Percentiles rank a stretch among this genome's conserved stretches.
phyloP scores from a whole-genome alignment of 148 eudicot genomes.

The Camellia lanceoleosa region DNA sequence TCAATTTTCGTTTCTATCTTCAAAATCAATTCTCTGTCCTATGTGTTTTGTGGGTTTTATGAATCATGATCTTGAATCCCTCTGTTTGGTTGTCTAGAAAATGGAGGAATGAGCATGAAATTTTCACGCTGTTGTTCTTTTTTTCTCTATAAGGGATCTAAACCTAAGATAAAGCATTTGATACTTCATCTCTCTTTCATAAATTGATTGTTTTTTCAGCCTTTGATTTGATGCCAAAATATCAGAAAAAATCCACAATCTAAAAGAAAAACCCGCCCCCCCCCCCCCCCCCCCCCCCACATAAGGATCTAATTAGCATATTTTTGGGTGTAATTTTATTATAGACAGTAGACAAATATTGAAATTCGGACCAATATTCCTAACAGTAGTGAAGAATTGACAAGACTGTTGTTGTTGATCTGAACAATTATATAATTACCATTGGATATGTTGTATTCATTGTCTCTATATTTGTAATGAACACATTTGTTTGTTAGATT shows the following conservation, averaged over 20 bases:
- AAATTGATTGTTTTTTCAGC: background rate
- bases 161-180: background rate
- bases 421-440: no score
- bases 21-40: background rate
- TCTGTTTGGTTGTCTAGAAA: background rate
- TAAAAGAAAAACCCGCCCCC: no score
- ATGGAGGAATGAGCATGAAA: background rate
- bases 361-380: background rate
- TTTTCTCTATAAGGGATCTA: background rate
- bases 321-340: background rate
- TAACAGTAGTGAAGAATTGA: no score
- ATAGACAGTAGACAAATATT: background rate
- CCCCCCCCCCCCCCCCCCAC: no score
- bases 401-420: no score
- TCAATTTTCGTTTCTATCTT: background rate
- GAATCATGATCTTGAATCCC: background rate
- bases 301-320: background rate
- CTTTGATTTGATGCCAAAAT: background rate
- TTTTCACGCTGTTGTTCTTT: background rate
- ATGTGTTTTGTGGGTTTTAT: background rate
- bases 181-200: background rate
- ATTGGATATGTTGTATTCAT: no score
- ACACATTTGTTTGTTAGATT: background rate
- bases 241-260: no score
- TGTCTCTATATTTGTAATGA: no score